Conservation (phyloP, 805 yeast species). For the Wickerhamomyces hampshirensis region DNA sequence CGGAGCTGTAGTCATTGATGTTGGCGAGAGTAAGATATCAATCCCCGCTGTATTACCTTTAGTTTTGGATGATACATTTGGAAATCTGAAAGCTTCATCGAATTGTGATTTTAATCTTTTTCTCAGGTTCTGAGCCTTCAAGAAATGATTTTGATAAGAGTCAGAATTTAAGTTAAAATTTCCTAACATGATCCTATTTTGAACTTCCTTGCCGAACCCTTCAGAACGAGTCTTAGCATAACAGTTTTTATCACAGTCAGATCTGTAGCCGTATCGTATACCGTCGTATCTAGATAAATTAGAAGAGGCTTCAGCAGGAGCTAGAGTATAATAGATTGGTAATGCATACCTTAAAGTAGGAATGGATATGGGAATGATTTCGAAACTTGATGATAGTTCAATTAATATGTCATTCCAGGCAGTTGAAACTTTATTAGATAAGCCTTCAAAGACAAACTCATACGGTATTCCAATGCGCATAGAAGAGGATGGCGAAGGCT, state of each 20-base stretch:
- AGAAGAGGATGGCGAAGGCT: too few species aligned
- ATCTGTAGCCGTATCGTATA: constrained; percentile 68
- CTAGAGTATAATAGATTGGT: constrained; percentile 81
- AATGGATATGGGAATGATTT: constrained; percentile 59
- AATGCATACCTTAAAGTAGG: constrained; percentile 64
- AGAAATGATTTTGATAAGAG: constrained; percentile 62
- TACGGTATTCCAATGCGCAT: constrained; percentile 71
- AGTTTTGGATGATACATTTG: constrained; percentile 35
- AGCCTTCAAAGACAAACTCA: constrained; percentile 57
- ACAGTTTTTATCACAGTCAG: constrained; percentile 33
- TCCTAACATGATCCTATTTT: constrained; percentile 78
- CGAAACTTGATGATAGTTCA: constrained; percentile 36
- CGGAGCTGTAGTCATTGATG: constrained; percentile 56
- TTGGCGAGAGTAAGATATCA: constrained; percentile 74
- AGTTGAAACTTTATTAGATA: constrained; percentile 41
- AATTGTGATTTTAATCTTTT: constrained; percentile 58
- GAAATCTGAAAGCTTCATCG: constrained; percentile 51
- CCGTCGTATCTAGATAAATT: constrained; percentile 91
- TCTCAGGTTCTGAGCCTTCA: constrained; percentile 70
- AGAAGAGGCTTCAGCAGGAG: constrained; percentile 92
- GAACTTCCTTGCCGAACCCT: constrained; percentile 80
- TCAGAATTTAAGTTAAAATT: constrained; percentile 80
- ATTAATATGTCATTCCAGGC: constrained; percentile 44
- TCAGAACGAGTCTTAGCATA: constrained; percentile 54
- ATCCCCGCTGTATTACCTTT: constrained; percentile 33